Evolutionary conservation across 2,329 filamentous ascomycete genomes (phyloP).

Genomic region (Epichloe typhina): DNA sequence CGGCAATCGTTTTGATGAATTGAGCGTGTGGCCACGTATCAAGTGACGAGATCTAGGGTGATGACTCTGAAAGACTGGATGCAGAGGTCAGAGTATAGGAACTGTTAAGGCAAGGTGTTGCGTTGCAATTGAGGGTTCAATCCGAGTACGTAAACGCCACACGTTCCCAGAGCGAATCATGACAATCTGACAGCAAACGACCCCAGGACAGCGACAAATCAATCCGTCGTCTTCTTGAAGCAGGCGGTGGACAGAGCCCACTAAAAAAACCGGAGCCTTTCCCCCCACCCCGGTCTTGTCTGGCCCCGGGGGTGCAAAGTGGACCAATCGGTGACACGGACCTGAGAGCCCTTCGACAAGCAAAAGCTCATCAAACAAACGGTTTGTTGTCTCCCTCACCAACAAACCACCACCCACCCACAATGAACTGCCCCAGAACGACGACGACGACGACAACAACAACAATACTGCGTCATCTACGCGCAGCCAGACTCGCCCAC

Average conservation of each 20-base stretch:
- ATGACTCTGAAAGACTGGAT: no score
- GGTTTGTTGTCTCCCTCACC: neutral
- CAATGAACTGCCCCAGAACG: neutral
- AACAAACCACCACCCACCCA: neutral
- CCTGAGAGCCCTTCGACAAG: neutral
- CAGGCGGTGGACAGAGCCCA: conserved; percentile 7
- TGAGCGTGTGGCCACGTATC: no score
- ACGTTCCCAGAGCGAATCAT: neutral
- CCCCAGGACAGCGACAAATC: neutral
- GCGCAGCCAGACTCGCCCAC: conserved; percentile 1
- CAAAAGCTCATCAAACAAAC: neutral
- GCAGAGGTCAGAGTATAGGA: neutral
- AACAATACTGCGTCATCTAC: conserved; percentile 13
- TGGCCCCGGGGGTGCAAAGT: no score
- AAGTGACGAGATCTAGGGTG: no score
- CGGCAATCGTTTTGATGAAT: neutral
- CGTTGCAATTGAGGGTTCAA: neutral
- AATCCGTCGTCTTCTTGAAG: conserved; percentile 1
- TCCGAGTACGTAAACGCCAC: no score
- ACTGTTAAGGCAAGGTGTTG: neutral
- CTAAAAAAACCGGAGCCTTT: neutral
- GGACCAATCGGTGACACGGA: no score
- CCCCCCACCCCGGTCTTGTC: neutral
- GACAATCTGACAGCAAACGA: neutral
- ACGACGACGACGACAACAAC: neutral